phyloP scores from a whole-genome alignment of 257 asterid species.

The Jasminum sambac region DNA sequence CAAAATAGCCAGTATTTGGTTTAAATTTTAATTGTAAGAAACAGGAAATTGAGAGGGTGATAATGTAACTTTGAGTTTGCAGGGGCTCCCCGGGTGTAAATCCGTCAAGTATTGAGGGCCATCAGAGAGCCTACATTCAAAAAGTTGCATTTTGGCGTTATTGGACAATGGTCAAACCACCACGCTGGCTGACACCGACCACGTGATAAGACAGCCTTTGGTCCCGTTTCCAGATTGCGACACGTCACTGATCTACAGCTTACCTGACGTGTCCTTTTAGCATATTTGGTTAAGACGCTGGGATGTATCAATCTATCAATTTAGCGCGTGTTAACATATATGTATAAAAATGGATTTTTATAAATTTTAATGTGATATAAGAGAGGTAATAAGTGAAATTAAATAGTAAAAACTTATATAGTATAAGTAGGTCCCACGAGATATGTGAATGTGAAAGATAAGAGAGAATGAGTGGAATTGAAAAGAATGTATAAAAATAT shows the following conservation, averaged over 20 bases:
- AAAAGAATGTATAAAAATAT: too few relatives aligned
- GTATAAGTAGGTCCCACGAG: too few relatives aligned
- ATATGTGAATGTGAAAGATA: too few relatives aligned
- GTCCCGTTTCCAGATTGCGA: slow-evolving; percentile 19
- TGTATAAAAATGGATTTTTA: too few relatives aligned
- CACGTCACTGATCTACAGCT: slow-evolving; percentile 29
- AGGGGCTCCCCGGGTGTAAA: neutral
- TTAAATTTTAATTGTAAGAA: too few relatives aligned
- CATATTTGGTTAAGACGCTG: neutral
- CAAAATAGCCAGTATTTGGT: too few relatives aligned
- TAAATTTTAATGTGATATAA: too few relatives aligned
- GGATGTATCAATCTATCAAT: neutral
- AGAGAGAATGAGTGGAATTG: too few relatives aligned
- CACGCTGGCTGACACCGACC: slow-evolving; percentile 23
- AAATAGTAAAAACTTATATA: too few relatives aligned
- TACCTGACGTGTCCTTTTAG: slow-evolving; percentile 31
- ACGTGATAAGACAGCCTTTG: neutral
- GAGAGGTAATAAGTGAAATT: too few relatives aligned
- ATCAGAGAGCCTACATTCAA: slow-evolving; percentile 23
- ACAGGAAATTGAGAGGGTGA: neutral
- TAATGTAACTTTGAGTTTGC: neutral
- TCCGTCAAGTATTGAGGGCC: slow-evolving; percentile 16
- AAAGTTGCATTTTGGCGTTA: slow-evolving; percentile 54
- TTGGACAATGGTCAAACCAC: slow-evolving; percentile 35
- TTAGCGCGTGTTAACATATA: too few relatives aligned